Evolutionary conservation across 768 basidiomycete genomes (phyloP).

Genomic region (Rhizopogon roseolus): DNA sequence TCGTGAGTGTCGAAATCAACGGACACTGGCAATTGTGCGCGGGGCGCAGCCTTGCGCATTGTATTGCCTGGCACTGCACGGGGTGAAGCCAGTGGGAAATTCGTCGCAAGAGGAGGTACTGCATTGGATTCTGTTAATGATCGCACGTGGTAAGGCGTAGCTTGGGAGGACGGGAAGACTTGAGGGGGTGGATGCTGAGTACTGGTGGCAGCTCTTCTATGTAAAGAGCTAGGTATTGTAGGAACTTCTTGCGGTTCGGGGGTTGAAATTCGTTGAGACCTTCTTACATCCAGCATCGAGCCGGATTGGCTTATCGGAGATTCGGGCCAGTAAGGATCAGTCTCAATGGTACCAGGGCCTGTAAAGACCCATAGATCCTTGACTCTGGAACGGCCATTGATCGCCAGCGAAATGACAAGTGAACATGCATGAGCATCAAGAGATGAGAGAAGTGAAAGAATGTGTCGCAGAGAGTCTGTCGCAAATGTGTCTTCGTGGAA

Average conservation of each 20-base stretch:
- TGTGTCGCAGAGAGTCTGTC: conserved; percentile 67
- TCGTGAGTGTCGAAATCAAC: conserved; percentile 38
- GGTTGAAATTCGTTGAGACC: conserved; percentile 28
- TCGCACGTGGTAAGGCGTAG: conserved; percentile 25
- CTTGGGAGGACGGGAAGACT: conserved; percentile 8
- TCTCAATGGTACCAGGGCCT: conserved; percentile 38
- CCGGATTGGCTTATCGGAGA: conserved; percentile 30
- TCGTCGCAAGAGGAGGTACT: conserved; percentile 12
- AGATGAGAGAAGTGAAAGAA: conserved; percentile 59
- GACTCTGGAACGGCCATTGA: conserved; percentile 64
- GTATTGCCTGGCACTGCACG: conserved; percentile 30
- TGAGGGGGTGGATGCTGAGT: conserved; percentile 21
- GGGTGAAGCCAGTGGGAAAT: conserved; percentile 14
- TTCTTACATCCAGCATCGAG: conserved; percentile 31
- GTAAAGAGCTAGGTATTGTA: conserved; percentile 22
- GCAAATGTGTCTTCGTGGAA: conserved; percentile 77
- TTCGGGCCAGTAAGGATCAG: conserved; percentile 28
- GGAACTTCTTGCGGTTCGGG: conserved; percentile 23
- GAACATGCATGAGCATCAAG: conserved; percentile 67
- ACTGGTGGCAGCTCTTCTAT: conserved; percentile 25
- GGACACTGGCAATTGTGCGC: conserved; percentile 59
- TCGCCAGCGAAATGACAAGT: conserved; percentile 64
- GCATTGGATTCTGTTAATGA: conserved; percentile 28
- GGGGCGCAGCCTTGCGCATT: conserved; percentile 59
- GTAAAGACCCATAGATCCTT: conserved; percentile 81